These are phyloP conservation scores for Apocynum venetum DNA, from an alignment of 257 asterid species.

Conservation along the genomic window DNA sequence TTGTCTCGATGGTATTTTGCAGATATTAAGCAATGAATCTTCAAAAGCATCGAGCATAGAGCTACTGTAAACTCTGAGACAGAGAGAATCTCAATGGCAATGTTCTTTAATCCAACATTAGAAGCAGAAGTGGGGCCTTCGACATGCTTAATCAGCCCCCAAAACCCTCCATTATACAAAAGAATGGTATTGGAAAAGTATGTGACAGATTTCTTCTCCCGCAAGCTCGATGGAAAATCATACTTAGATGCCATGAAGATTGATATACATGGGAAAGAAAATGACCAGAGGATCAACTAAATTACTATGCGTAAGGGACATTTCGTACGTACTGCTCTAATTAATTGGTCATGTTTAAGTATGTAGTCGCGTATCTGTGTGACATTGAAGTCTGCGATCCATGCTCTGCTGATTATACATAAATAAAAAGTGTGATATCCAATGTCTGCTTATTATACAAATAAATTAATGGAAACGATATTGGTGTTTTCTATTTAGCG, in stretches of 20 bases:
- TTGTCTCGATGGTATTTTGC: neutral
- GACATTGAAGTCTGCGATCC: too few relatives aligned
- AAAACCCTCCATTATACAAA: slow-evolving; percentile 33
- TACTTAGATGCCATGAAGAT: slow-evolving; percentile 49
- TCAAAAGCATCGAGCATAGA: slow-evolving; percentile 63
- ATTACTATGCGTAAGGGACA: neutral
- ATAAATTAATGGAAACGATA: too few relatives aligned
- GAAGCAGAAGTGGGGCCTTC: slow-evolving; percentile 54
- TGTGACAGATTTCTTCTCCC: slow-evolving; percentile 50
- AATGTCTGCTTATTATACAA: too few relatives aligned
- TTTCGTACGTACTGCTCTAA: neutral
- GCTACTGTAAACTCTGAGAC: slow-evolving; percentile 48
- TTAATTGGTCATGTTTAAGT: neutral
- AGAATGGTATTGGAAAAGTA: slow-evolving; percentile 36
- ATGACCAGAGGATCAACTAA: neutral
- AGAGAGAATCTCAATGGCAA: slow-evolving; percentile 53
- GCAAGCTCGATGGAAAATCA: slow-evolving; percentile 51
- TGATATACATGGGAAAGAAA: too few relatives aligned
- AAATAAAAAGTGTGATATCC: too few relatives aligned
- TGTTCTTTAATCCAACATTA: slow-evolving; percentile 60
- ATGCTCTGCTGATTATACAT: too few relatives aligned
- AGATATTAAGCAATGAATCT: slow-evolving; percentile 64
- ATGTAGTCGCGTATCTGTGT: too few relatives aligned
- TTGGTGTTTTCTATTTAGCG: too few relatives aligned
- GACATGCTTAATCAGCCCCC: slow-evolving; percentile 18